Base-by-base conservation (phyloP, 202 grass and related monocot species). In the Saccharum hybrid region DNA sequence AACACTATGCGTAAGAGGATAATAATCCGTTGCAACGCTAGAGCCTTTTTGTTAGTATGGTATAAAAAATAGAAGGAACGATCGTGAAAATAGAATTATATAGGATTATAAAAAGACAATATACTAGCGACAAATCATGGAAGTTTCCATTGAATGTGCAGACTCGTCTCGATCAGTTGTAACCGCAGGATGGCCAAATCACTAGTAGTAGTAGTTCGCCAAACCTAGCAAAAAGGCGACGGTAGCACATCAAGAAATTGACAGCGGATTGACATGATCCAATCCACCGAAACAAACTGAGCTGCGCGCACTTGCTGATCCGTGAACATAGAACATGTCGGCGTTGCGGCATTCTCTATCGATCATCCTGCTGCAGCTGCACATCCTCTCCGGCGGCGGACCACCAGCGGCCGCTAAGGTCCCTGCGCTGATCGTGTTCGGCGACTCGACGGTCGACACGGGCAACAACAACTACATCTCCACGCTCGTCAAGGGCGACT, bases 361-460 rank as follows among this genome's bases (percentile, higher is more conserved):
- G 12, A 18, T 12, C 74, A 0, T 66, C 45, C 43, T 82, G 7
- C 36, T 78, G 64, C 88, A 82, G 15, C 46, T 90, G 66, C 8
- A 36, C n/a, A 10, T 78, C 3, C 51, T 82, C 43, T 51, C 26
- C 26, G 26, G 38, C 48, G 81, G 68, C 74, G 13, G 23, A 49
- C 62, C 76, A 5, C 62, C 81, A 1, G 40, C 68, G 3, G 10
- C 37, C 39, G 90, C 88, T 4, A 88, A 88, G 68, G 57, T 97
- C 19, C 66, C 91, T 19, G 88, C 91, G 7, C 23, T 97, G 59
- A n/a, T 97, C 54, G 51, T 94, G 66, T 97, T 97, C 71, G 91
- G 94, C 16, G 94, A 97, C 73, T 97, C 94, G 16, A 88, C 88
- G 3, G 94, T 88, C 39, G 91, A 97, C 63, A 80, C 91, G 7